phyloP scores from a whole-genome alignment of 352 stramenopile species.

The Phytophthora meadii region DNA sequence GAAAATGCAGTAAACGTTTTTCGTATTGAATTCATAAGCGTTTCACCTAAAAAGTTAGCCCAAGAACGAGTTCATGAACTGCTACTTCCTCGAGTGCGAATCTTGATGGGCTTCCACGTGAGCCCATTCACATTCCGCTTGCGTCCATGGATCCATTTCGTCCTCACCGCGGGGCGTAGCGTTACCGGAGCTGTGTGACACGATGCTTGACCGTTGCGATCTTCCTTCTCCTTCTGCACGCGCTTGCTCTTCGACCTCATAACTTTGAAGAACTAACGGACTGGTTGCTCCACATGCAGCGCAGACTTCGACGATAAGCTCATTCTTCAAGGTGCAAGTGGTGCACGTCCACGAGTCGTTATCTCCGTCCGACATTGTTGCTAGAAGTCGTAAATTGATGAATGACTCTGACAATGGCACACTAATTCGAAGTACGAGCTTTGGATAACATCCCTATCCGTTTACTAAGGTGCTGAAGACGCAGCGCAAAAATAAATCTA shows the following conservation, averaged over 20 bases:
- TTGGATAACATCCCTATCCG: too few relatives aligned
- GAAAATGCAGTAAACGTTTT: background rate
- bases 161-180: conserved; percentile 39
- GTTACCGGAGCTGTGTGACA: conserved; percentile 49
- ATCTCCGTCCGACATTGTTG: conserved; percentile 36
- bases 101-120: conserved; percentile 68
- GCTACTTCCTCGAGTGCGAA: conserved; percentile 25
- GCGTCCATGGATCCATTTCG: conserved; percentile 63
- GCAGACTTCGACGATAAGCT: conserved; percentile 58
- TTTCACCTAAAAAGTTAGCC: too few relatives aligned
- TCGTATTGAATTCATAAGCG: too few relatives aligned
- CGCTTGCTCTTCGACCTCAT: conserved; percentile 52
- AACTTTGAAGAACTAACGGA: conserved; percentile 69
- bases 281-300: conserved; percentile 74
- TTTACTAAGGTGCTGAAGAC: background rate
- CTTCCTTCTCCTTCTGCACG: conserved; percentile 17
- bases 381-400: conserved; percentile 11
- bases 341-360: conserved; percentile 57
- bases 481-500: too few relatives aligned
- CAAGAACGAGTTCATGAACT: background rate
- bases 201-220: conserved; percentile 34
- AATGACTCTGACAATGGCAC: background rate
- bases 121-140: conserved; percentile 78
- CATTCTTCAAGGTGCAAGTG: conserved; percentile 68
- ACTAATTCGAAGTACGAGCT: too few relatives aligned